Conservation (phyloP, 2,329 filamentous ascomycete genomes). For the Talaromyces sp. region DNA sequence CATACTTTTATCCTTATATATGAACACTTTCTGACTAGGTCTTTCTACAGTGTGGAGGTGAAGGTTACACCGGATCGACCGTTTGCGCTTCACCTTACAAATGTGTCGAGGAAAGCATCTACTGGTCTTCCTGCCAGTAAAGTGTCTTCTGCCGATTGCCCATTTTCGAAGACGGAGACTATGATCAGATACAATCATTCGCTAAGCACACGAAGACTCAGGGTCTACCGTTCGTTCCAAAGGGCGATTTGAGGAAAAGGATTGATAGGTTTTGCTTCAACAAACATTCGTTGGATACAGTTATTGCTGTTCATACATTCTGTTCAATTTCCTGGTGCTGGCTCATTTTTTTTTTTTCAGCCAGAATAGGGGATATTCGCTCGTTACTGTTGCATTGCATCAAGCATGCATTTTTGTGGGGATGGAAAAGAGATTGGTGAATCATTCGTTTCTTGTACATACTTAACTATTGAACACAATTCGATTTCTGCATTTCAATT, state of each 20-base stretch:
- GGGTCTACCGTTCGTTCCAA: not conserved
- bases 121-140: constrained; percentile 18
- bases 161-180: not conserved
- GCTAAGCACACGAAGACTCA: not conserved
- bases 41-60: constrained; percentile 12
- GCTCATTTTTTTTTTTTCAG: not conserved
- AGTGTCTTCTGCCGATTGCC: not conserved
- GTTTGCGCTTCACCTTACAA: constrained; percentile 15
- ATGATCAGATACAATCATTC: not conserved
- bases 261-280: not conserved
- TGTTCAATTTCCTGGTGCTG: not conserved
- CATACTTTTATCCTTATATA: not conserved
- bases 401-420: not conserved
- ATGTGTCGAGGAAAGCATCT: constrained; percentile 13
- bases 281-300: not conserved
- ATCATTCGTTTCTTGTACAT: constrained; percentile 11
- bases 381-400: constrained; percentile 7
- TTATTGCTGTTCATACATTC: not conserved
- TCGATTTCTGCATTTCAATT: not conserved
- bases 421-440: not conserved
- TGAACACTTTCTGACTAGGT: not conserved
- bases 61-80: constrained; percentile 16
- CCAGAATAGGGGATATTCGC: not conserved
- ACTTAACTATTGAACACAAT: not conserved
- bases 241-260: not conserved